Percentiles rank a stretch among this genome's conserved stretches.
Conservation (phyloP, 148 eudicot species). For the Cornus kousa region DNA sequence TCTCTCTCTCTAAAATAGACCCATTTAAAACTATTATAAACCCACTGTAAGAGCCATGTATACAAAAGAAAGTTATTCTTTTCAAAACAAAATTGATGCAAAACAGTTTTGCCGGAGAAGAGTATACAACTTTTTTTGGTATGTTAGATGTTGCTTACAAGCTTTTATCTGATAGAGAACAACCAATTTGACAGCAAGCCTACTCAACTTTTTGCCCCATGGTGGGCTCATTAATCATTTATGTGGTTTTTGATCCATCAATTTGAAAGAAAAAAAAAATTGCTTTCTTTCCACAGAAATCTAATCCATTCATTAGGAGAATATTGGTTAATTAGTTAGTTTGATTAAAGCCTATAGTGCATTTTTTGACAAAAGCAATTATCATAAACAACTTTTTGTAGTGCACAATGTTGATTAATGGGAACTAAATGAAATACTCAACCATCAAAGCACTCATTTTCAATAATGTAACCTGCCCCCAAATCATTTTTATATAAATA, state of each 20-base stretch:
- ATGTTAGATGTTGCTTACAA: neutral
- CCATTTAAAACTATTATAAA: too few relatives aligned
- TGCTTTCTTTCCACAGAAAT: neutral
- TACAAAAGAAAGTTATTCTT: too few relatives aligned
- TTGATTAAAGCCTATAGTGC: neutral
- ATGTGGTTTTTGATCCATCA: too few relatives aligned
- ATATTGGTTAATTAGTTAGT: neutral
- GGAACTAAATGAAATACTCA: neutral
- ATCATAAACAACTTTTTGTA: neutral
- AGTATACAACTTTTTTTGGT: neutral
- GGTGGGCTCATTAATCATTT: neutral
- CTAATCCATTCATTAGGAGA: neutral
- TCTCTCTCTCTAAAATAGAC: too few relatives aligned
- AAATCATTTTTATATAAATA: neutral
- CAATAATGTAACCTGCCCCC: constrained; percentile 19
- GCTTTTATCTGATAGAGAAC: neutral
- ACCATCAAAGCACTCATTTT: constrained; percentile 15
- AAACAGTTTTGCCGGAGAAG: too few relatives aligned
- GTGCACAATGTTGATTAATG: neutral
- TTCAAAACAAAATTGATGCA: too few relatives aligned
- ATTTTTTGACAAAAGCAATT: neutral
- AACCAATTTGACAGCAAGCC: neutral
- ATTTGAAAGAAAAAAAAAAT: too few relatives aligned
- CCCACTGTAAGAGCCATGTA: too few relatives aligned
- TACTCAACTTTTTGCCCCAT: neutral